Evolutionary conservation across 2,329 filamentous ascomycete genomes (phyloP), one percentile per base, ranked within the genome.

Genomic region (Verticillium nonalfalfae): DNA sequence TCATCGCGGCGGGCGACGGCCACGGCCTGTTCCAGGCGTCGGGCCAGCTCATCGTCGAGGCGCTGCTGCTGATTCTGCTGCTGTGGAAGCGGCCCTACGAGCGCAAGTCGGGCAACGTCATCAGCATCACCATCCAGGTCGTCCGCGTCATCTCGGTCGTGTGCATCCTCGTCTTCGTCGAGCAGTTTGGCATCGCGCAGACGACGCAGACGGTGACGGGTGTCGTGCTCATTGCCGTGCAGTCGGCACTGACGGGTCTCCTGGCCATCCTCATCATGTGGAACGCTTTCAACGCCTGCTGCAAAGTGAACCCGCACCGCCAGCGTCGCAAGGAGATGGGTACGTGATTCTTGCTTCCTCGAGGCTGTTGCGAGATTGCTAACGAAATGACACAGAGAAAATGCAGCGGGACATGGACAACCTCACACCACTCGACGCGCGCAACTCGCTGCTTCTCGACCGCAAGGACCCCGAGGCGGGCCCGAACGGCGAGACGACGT

Each of bases 161-260:
- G 60, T 97, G 93, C 77, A 91, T 98, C 68, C 78, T 99, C 66
- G 82, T 98, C 59, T 99, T 98, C 69, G 94, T 98, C 34, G 90
- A 98, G 72, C 89, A 98, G 76, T 87, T 99, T 60, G 91, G 90
- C 61, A 89, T 99, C 67, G 84, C 87, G 6, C 89, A 97, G 75
- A 96, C 93, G 10, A 97, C 94, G 10, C 92, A 97, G 79, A 98
- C 95, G 0, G 85, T 98, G 58, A 94, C 91, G 15, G 95, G 95
- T 60, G 86, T 98, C n/a, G 91, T 93, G 15, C 83, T 99, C 62
- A 95, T 98, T 66, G 91, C 88, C n/a, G 83, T 98, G 5, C 95
- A 99, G 76, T 91, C 91, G 0, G 85, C 88, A 0, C 78, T 99
- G 67, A 96, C 93, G 6, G 93, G 85, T 64, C 75, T 92, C 31